phyloP scores from a whole-genome alignment of 208 protist species.

The Leishmania braziliensis region DNA sequence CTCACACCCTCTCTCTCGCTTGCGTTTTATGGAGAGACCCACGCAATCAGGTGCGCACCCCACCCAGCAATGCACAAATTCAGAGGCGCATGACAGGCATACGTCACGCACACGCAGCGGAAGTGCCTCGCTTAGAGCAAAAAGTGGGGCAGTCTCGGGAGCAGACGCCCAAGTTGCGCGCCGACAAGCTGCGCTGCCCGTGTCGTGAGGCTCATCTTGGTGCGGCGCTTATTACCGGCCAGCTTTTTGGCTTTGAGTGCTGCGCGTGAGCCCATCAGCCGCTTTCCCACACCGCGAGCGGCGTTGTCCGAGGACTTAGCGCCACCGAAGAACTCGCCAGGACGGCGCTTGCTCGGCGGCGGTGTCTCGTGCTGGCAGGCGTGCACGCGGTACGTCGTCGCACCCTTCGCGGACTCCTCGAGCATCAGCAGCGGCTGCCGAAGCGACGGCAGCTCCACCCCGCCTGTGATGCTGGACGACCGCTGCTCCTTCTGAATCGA shows the following conservation, averaged over 20 bases:
- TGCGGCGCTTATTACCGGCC: constrained; percentile 17
- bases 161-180: constrained; percentile 42
- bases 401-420: constrained; percentile 42
- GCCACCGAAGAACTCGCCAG: constrained; percentile 20
- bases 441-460: constrained; percentile 51
- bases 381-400: constrained; percentile 54
- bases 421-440: constrained; percentile 61
- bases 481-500: constrained; percentile 86
- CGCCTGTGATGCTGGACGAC: constrained; percentile 37
- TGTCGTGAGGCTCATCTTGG: constrained; percentile 40
- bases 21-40: neutral
- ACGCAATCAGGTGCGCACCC: neutral
- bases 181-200: constrained; percentile 50
- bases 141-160: constrained; percentile 57
- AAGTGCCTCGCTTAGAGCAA: constrained; percentile 35
- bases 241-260: constrained; percentile 28
- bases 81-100: neutral
- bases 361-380: constrained; percentile 58
- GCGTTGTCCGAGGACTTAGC: constrained; percentile 18
- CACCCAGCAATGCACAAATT: neutral
- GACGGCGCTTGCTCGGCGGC: constrained; percentile 56
- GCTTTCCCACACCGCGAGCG: constrained; percentile 38
- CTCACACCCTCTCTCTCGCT: neutral
- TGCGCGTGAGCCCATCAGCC: constrained; percentile 30
- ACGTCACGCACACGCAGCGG: neutral